Evolutionary conservation across 2,329 filamentous ascomycete species (phyloP).

Genomic region (Alternaria rosae): DNA sequence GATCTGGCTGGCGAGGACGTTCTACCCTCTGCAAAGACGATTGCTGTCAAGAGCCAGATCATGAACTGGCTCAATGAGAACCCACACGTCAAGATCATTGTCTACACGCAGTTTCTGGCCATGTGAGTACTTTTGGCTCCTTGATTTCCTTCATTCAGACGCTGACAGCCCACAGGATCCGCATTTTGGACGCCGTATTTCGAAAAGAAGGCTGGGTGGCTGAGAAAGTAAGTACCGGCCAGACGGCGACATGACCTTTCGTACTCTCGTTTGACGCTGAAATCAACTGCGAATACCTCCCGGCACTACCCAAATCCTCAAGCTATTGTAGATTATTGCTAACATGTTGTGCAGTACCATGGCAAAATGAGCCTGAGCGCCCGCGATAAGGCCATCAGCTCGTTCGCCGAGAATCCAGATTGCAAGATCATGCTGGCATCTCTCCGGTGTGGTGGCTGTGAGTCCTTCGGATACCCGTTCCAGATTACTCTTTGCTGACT

Average conservation of each 20-base stretch:
- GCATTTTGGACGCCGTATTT: conserved; percentile 61
- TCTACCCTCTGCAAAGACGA: conserved; percentile 56
- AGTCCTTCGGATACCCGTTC: no score
- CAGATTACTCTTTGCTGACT: conserved; percentile 11
- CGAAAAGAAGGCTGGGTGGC: conserved; percentile 57
- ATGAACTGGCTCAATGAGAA: conserved; percentile 56
- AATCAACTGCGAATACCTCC: not conserved
- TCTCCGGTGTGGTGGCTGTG: conserved; percentile 63
- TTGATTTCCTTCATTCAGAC: rapidly evolving
- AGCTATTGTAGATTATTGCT: not conserved
- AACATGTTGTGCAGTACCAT: conserved; percentile 48
- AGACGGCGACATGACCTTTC: not conserved
- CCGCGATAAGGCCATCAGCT: conserved; percentile 56
- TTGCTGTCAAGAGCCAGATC: conserved; percentile 56
- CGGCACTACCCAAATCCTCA: not conserved
- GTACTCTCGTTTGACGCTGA: not conserved
- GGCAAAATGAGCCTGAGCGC: conserved; percentile 57
- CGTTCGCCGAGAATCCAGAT: conserved; percentile 54
- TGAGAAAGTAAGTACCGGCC: conserved; percentile 44
- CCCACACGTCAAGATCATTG: conserved; percentile 61
- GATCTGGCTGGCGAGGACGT: conserved; percentile 44
- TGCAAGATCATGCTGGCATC: conserved; percentile 63
- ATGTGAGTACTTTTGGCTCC: conserved; percentile 43
- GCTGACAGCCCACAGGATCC: conserved; percentile 44
- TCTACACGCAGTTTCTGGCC: conserved; percentile 67